phyloP scores from a whole-genome alignment of 2,329 filamentous ascomycete genomes.

The Aureobasidium mangrovei region DNA sequence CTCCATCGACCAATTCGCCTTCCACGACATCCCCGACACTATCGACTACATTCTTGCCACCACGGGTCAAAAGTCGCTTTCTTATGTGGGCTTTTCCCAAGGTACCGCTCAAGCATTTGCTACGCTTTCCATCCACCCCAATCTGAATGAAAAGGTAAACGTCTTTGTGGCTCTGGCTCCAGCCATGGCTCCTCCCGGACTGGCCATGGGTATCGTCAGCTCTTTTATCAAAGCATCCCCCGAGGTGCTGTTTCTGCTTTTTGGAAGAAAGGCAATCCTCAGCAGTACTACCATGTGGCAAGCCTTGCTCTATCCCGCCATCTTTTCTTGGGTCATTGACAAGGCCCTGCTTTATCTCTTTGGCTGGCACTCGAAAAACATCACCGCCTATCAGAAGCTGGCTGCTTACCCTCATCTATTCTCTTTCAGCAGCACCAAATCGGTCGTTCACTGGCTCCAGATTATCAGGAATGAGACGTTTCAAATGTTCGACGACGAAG shows the following conservation, averaged over 20 bases:
- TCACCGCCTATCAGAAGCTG: constrained; percentile 77
- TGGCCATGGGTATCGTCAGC: constrained; percentile 85
- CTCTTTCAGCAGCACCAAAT: constrained; percentile 94
- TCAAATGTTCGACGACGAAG: constrained; percentile 97
- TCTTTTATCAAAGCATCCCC: constrained; percentile 89
- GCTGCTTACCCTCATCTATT: constrained; percentile 94
- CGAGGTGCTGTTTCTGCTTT: constrained; percentile 83
- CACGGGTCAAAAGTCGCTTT: constrained; percentile 73
- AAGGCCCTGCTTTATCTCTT: constrained; percentile 74
- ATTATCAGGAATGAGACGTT: constrained; percentile 95
- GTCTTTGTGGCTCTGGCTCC: constrained; percentile 94
- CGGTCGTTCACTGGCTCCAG: constrained; percentile 98
- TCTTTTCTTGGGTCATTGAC: constrained; percentile 85
- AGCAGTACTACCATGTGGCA: constrained; percentile 97
- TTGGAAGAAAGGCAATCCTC: constrained; percentile 83
- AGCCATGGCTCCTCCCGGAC: constrained; percentile 88
- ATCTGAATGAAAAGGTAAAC: constrained; percentile 84
- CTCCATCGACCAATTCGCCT: constrained; percentile 96
- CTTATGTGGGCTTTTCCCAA: constrained; percentile 95
- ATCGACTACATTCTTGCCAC: constrained; percentile 85
- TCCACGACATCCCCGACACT: constrained; percentile 91
- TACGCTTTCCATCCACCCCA: constrained; percentile 81
- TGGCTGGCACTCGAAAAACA: constrained; percentile 80
- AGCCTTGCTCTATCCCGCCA: constrained; percentile 84
- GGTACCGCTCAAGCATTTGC: constrained; percentile 96